phyloP scores from a whole-genome alignment of 2,329 filamentous ascomycete species.

The Colletotrichum falcatum region DNA sequence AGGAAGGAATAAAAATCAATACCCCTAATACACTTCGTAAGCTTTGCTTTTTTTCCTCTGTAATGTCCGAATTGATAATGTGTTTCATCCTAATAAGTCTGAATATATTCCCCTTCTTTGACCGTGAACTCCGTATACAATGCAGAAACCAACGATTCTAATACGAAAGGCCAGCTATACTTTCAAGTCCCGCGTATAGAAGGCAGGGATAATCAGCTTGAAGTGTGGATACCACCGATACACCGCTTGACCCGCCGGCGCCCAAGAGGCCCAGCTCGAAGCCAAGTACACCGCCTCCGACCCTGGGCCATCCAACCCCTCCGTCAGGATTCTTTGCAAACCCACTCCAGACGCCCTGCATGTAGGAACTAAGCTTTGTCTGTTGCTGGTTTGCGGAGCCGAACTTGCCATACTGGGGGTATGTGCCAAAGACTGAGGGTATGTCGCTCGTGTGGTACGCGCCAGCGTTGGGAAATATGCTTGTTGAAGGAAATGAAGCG shows the following conservation, averaged over 20 bases:
- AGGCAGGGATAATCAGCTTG: constrained; percentile 18
- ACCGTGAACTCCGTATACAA: not conserved
- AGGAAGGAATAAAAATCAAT: no score
- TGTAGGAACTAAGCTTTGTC: constrained; percentile 22
- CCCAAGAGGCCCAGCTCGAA: constrained; percentile 20
- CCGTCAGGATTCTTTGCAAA: constrained; percentile 32
- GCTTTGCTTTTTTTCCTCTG: no score
- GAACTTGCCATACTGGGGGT: constrained; percentile 20
- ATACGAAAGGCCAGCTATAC: not conserved
- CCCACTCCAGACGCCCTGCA: constrained; percentile 29
- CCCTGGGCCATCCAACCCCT: constrained; percentile 30
- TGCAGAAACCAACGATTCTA: not conserved
- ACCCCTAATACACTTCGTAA: no score
- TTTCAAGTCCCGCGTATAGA: not conserved
- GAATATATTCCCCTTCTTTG: no score
- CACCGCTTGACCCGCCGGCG: not conserved
- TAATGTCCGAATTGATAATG: no score
- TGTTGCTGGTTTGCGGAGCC: constrained; percentile 24
- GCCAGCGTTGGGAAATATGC: constrained; percentile 33
- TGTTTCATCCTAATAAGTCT: no score
- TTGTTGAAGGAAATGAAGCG: constrained; percentile 25
- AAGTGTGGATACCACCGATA: not conserved
- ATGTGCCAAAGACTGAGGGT: constrained; percentile 37
- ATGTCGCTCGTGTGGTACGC: constrained; percentile 39
- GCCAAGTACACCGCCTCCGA: constrained; percentile 18